Conservation (phyloP, 345 rosid genomes). For the Lenwebbia sp. region DNA sequence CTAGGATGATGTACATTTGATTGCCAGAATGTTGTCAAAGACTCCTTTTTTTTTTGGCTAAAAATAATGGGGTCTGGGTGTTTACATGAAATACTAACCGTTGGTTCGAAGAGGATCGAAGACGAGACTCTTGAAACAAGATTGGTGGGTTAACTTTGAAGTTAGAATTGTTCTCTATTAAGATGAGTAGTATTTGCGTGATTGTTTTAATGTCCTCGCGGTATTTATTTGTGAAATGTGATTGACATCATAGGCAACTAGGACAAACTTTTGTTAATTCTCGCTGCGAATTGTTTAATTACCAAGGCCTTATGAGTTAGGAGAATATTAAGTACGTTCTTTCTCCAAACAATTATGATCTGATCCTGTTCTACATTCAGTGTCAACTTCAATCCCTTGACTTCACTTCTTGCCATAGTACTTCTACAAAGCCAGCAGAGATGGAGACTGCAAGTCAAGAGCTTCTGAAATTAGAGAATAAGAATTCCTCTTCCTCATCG, state of each 20-base stretch:
- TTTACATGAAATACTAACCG: neutral
- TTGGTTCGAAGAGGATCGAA: neutral
- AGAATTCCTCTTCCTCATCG: slow-evolving; percentile 6
- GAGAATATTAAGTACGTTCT: neutral
- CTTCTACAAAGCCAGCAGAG: neutral
- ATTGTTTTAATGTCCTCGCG: neutral
- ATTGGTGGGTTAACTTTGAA: neutral
- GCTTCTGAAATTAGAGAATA: slow-evolving; percentile 32
- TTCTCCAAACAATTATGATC: neutral
- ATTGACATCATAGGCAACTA: neutral
- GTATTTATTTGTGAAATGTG: neutral
- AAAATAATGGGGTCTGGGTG: neutral
- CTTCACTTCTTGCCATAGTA: neutral
- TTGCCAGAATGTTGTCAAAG: neutral
- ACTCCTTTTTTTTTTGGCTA: neutral
- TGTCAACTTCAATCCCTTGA: neutral
- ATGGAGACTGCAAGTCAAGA: slow-evolving; percentile 34
- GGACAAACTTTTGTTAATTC: neutral
- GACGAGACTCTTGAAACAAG: neutral
- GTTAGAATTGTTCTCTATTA: neutral
- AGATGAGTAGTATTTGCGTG: neutral
- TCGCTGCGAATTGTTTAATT: neutral
- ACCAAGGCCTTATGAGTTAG: neutral
- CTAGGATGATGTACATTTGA: neutral
- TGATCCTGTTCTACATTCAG: neutral